These are phyloP conservation scores for Arabidopsis lyrata DNA, from an alignment of 441 rosid genomes.

Conservation along the genomic window DNA sequence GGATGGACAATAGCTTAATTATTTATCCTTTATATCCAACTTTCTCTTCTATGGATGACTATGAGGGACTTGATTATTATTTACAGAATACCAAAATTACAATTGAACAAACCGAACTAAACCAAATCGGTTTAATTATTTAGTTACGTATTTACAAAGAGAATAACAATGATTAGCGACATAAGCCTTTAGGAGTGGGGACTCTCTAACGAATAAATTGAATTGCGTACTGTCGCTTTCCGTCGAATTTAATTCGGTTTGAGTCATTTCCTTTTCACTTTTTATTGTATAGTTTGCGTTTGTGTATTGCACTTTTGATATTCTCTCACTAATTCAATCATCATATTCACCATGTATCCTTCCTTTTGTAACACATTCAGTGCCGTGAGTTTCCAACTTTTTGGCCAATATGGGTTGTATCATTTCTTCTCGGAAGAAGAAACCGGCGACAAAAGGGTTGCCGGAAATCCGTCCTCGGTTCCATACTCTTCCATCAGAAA, in stretches of 20 bases:
- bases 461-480: constrained; percentile 32
- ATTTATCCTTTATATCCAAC: no score
- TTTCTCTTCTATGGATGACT: no score
- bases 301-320: constrained; percentile 31
- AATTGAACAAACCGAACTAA: neutral
- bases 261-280: neutral
- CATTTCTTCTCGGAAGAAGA: constrained; percentile 35
- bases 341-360: constrained; percentile 17
- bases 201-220: constrained; percentile 14
- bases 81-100: no score
- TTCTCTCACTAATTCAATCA: constrained; percentile 15
- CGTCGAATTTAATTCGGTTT: constrained; percentile 44
- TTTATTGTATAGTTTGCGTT: constrained; percentile 27
- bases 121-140: constrained; percentile 7
- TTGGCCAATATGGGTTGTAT: constrained; percentile 37
- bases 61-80: no score
- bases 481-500: constrained; percentile 17
- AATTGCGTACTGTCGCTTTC: constrained; percentile 37
- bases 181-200: constrained; percentile 30
- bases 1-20: no score
- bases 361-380: neutral
- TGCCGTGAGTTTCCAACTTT: constrained; percentile 37
- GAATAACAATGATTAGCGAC: constrained; percentile 26
- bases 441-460: constrained; percentile 12
- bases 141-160: neutral